Base-by-base conservation (phyloP, 257 asterid genomes). In the Plantago major region DNA sequence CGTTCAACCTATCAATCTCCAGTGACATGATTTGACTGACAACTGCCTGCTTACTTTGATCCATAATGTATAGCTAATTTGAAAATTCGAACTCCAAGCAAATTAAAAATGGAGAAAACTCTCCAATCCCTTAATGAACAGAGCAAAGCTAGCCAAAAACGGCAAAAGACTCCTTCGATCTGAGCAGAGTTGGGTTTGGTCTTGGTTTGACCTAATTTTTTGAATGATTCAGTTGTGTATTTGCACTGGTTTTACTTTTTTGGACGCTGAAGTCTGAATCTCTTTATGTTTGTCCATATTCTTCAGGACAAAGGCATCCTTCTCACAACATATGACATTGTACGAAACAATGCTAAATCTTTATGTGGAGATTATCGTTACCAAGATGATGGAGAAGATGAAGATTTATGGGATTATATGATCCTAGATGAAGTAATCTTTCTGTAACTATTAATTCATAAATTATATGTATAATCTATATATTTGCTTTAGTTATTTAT, bases 271-370 rank as follows among this genome's bases (percentile, higher is more conserved):
- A 55, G 55, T 30, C 55, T 59, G 54, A 6, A 10, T n/a, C 9
- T 1, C 40, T 62, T 50, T 45, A 38, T 62, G 7, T 67, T 58
- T 53, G 46, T 55, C 48, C 46, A 46, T 55, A 67, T 61, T 65
- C 60, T 60, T 66, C 59, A 91, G 98, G 94, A 82, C 71, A 86
- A 86, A 80, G 98, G 97, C 46, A 63, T 91, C 58, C 97, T 91
- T 64, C 76, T 91, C 51, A 91, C 98, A 56, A 91, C 98, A 55
- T 91, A 91, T 53, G 98, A 91, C 67, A 91, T 91, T 62, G 95
- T 91, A 63, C 78, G 98, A 69, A 83, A 82, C 71, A 91, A 91
- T 70, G 65, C 79, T 11, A 81, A 82, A 62, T 63, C 87, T 45
- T 71, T 91, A 58, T 79, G 93, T 71, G 96, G 97, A 63, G 80